These are phyloP conservation scores for Albophoma yamanashiensis DNA, from an alignment of 2,329 filamentous ascomycete genomes.

Conservation along the genomic window DNA sequence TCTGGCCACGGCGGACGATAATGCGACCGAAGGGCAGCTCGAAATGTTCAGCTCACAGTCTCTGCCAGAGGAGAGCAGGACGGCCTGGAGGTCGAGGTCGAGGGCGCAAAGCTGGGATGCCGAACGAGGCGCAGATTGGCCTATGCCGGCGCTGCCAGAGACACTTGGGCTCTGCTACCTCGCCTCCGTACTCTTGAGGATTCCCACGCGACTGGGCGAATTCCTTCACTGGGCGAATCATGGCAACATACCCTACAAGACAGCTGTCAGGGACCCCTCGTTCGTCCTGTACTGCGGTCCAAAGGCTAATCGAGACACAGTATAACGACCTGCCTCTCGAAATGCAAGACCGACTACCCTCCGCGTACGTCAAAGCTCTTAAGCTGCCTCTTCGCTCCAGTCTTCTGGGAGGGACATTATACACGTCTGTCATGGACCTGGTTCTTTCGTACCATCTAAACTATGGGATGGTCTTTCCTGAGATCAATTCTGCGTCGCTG, in stretches of 20 bases:
- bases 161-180: constrained; percentile 73
- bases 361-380: constrained; percentile 47
- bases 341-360: constrained; percentile 55
- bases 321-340: constrained; percentile 48
- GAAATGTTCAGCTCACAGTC: constrained; percentile 30
- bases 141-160: constrained; percentile 60
- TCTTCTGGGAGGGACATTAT: constrained; percentile 47
- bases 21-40: constrained; percentile 14
- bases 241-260: constrained; percentile 61
- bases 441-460: constrained; percentile 53
- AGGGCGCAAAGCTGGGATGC: constrained; percentile 33
- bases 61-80: constrained; percentile 8
- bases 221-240: constrained; percentile 56
- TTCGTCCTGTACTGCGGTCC: background rate
- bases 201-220: constrained; percentile 68
- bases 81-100: constrained; percentile 16
- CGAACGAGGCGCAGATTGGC: constrained; percentile 35
- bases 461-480: constrained; percentile 61
- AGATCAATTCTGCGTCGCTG: constrained; percentile 59
- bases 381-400: constrained; percentile 33
- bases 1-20: constrained; percentile 16
- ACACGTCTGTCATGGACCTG: constrained; percentile 51
- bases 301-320: constrained; percentile 17
- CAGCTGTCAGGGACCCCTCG: constrained; percentile 40
- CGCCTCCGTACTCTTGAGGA: constrained; percentile 60